A percentile compares a stretch with the other conserved stretches of the same genome.
phyloP scores from a whole-genome alignment of 352 stramenopile species.

The Globisporangium orthogonon region DNA sequence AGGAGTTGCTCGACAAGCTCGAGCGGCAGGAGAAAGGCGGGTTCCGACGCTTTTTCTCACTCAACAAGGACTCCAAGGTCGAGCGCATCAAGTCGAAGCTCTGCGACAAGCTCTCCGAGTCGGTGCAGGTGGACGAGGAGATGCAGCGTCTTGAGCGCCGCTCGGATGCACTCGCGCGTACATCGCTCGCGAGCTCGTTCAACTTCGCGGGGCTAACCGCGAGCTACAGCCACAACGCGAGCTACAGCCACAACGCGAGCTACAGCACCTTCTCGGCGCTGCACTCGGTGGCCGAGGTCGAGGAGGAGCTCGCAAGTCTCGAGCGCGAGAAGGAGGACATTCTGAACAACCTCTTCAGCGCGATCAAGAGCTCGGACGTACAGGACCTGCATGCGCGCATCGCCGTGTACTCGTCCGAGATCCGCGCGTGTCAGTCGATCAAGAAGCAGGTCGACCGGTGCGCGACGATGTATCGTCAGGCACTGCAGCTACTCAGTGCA shows the following conservation, averaged over 20 bases:
- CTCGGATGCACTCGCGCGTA: constrained; percentile 54
- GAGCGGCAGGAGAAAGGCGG: constrained; percentile 61
- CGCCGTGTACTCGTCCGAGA: constrained; percentile 67
- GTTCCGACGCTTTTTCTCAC: constrained; percentile 56
- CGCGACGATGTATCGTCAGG: constrained; percentile 68
- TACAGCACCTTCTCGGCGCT: constrained; percentile 16
- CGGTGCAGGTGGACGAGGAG: constrained; percentile 57
- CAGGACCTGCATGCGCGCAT: constrained; percentile 70
- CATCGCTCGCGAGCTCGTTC: constrained; percentile 27
- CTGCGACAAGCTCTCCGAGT: constrained; percentile 66
- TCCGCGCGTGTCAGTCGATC: constrained; percentile 67
- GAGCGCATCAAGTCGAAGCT: constrained; percentile 66
- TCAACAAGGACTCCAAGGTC: constrained; percentile 68
- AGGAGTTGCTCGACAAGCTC: constrained; percentile 79
- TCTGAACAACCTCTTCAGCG: constrained; percentile 52
- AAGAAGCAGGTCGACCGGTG: constrained; percentile 72
- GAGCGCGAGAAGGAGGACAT: constrained; percentile 74
- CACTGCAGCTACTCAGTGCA: constrained; percentile 59
- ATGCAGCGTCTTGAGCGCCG: constrained; percentile 58
- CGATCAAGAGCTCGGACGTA: constrained; percentile 51
- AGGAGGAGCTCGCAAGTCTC: constrained; percentile 54
- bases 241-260: constrained; percentile 15
- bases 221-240: constrained; percentile 13
- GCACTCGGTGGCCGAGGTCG: constrained; percentile 28
- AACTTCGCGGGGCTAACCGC: constrained; percentile 4